Evolutionary conservation across 176 grass and related monocot genomes (phyloP), one percentile per base, ranked within the genome.

Genomic region (Carex myosuroides): DNA sequence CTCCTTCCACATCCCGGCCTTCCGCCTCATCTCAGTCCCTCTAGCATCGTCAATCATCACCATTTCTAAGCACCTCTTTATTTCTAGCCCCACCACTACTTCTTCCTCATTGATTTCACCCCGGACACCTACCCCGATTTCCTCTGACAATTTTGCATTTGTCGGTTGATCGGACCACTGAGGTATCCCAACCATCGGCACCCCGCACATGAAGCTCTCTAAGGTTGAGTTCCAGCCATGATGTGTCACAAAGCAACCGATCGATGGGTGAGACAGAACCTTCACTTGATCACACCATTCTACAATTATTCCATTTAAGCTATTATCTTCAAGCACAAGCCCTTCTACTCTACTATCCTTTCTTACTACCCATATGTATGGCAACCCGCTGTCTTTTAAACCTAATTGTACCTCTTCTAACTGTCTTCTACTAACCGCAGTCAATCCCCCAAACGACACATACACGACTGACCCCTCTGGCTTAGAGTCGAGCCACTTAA

Each of bases 261-360:
- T 6, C 30, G 88, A 77, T 17, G 37, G 32, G 8, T 90, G 92
- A 6, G 85, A 89, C 42, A 94, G 83, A 0, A 91, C 89, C n/a
- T 20, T 26, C 81, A 87, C 77, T 89, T 89, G 91, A 67, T 86
- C 75, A 62, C 89, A 94, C 87, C 91, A 89, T 22, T 84, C 79
- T 20, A 91, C 80, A 71, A 91, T 75, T 83, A 89, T 69, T 70
- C 85, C 74, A 9, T 17, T 18, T 13, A 18, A 24, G 53, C 0
- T 37, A 14, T 20, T 41, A 14, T 0, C 37, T 3, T 18, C 16
- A 1, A 32, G 74, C 6, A 35, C 44, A 4, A 20, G 80, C 0
- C 77, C 75, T 72, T 86, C 44, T 13, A 72, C 84, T 41, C 86
- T 17, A 60, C 70, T 75, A 61, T 91, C 22, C 18, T 82, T 86